phyloP scores from a whole-genome alignment of 768 basidiomycete species.

The Imleria badia region DNA sequence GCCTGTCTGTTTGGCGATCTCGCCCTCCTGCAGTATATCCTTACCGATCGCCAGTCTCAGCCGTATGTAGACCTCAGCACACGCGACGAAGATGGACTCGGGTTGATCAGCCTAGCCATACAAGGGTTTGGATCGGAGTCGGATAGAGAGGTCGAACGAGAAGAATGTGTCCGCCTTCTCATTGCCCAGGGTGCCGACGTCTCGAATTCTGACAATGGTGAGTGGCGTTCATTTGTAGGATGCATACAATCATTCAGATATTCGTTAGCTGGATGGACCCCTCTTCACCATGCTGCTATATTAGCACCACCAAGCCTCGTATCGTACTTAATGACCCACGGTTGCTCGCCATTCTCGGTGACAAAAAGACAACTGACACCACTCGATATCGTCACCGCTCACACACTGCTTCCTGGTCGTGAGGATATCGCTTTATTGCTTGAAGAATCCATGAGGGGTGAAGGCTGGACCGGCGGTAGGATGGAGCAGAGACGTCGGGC shows the following conservation, averaged over 20 bases:
- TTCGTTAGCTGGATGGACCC: conserved; percentile 85
- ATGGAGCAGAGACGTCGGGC: conserved; percentile 67
- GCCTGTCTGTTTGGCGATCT: conserved; percentile 80
- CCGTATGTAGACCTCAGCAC: conserved; percentile 62
- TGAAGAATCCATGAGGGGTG: conserved; percentile 83
- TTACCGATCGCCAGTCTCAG: conserved; percentile 67
- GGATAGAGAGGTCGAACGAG: conserved; percentile 84
- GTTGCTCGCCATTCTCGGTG: conserved; percentile 76
- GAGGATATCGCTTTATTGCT: conserved; percentile 85
- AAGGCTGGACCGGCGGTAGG: conserved; percentile 78
- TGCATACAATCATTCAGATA: conserved; percentile 1
- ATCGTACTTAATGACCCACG: conserved; percentile 89
- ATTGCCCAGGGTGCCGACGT: conserved; percentile 77
- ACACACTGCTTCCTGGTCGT: conserved; percentile 76
- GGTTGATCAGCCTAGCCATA: conserved; percentile 73
- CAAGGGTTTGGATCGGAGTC: conserved; percentile 81
- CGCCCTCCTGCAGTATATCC: conserved; percentile 65
- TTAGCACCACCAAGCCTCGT: conserved; percentile 88
- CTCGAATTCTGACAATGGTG: conserved; percentile 59
- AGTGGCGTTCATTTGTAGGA: conserved; percentile 18
- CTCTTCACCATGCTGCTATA: conserved; percentile 89
- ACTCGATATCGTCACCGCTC: conserved; percentile 85
- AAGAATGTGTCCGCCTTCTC: conserved; percentile 83
- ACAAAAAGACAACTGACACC: conserved; percentile 83
- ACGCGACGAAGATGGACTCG: conserved; percentile 85